Evolutionary conservation across 768 basidiomycete species (phyloP), one percentile per base, ranked within the genome.

Genomic region (Hypholoma sublateritium): DNA sequence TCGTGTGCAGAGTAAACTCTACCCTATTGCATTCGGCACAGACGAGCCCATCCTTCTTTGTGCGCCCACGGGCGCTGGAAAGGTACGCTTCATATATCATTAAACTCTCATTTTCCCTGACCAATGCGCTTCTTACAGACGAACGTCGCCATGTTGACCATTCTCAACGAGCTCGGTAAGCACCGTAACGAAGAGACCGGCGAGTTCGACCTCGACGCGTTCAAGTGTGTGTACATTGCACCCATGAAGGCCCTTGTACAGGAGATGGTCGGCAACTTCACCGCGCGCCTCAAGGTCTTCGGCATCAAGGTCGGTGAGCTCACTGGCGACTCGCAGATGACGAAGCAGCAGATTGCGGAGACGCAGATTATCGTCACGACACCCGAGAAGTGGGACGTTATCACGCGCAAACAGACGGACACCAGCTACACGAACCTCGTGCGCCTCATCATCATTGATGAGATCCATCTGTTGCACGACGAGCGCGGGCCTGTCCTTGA

Each of bases 211-310:
- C 80, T 95, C 34, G 88, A 91, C 59, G 77, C 89, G 0, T 97
- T 98, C 84, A 99, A 99, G 75, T 90, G 97, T 53, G 86, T 99
- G 62, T 99, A 98, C 70, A 86, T 99, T 50, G 96, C 97, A 0
- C 97, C 96, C 3, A 99, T 99, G 97, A 99, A 99, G 72, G 97
- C 96, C 3, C 83, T 99, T 56, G 96, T 99, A 0, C 96, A 98
- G 68, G 97, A 99, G 72, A 95, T 96, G 89, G 97, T 98, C 57
- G 92, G 93, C 61, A 96, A 95, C 70, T 99, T 99, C 67, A 80
- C 81, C 34, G 76, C 83, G 7, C 88, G 96, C 4, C 85, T 99
- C 44, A 74, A 76, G 46, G 71, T 68, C 21, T 82, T 77, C 57
- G 91, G 89, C 42, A 80, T 99, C 74, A 89, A 85, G 58, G 91